Base-by-base conservation (phyloP, 2,329 filamentous ascomycete species). In the Neurospora crassa region DNA sequence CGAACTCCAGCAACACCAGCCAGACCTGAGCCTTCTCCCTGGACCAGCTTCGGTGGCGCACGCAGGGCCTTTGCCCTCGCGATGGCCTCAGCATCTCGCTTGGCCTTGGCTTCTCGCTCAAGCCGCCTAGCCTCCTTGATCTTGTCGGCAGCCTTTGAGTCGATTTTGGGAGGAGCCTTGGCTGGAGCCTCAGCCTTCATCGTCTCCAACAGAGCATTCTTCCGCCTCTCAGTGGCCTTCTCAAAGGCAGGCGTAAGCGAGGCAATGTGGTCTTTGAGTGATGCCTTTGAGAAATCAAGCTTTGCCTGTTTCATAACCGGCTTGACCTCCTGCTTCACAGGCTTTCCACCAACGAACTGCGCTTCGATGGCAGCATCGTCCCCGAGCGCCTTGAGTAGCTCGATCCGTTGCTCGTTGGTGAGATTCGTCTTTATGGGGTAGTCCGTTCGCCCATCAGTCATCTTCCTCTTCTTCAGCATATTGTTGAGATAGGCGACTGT, bases 331-430 rank as follows among this genome's bases (percentile, higher is more conserved):
- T 74, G 80, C 41, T 80, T 79, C 7, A 74, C 78, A 29, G 77
- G 78, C 68, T 78, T 83, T 18, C 82, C 77, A 68, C 83, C 80
- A 24, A 85, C 79, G 47, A 87, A 83, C 72, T 86, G 82, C 47
- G 83, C 79, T 18, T 86, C 82, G 41, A 89, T 87, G 67, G 86
- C 83, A 5, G 74, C 75, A 72, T 88, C 86, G 71, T 90, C 86
- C 37, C 87, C 87, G 18, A 91, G 80, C 10, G 87, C 88, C 76
- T 88, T 86, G 69, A 89, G 82, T 43, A 98, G 84, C 80, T 97
- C 92, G 12, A 94, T 95, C 75, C 94, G 93, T 78, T 98, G 94
- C 71, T 91, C 90, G 43, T 88, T 87, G 14, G 88, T 92, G 75
- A 98, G 82, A 76, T 97, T 97, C 1, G 94, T 97, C 76, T 88